These are phyloP conservation scores for Tremella mesenterica DNA, from an alignment of 768 basidiomycete genomes.

Conservation along the genomic window DNA sequence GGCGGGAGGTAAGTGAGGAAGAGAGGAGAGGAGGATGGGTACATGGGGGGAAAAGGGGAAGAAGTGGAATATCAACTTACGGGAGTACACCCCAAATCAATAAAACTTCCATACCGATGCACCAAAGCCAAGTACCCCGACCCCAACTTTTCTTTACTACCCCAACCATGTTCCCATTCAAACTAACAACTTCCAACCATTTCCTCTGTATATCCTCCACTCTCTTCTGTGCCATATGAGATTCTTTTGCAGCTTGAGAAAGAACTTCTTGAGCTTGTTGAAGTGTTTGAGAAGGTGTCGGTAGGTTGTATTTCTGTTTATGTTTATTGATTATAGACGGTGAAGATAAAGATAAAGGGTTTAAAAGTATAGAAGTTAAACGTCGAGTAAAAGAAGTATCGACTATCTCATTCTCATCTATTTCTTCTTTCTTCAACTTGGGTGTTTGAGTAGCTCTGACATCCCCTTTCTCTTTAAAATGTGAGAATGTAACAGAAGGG, in stretches of 20 bases:
- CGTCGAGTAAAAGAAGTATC: constrained; percentile 15
- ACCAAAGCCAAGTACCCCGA: constrained; percentile 34
- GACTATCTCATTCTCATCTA: too few relatives aligned
- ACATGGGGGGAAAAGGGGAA: too few relatives aligned
- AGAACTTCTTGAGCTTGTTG: constrained; percentile 11
- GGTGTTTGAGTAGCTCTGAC: too few relatives aligned
- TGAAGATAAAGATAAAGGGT: too few relatives aligned
- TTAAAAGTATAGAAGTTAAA: too few relatives aligned
- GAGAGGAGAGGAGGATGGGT: too few relatives aligned
- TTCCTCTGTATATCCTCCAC: constrained; percentile 19
- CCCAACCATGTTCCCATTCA: neutral
- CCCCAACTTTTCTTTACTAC: constrained; percentile 16
- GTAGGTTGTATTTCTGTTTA: too few relatives aligned
- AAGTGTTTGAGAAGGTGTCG: constrained; percentile 1
- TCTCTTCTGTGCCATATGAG: constrained; percentile 3
- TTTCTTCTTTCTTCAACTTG: too few relatives aligned
- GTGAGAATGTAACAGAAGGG: too few relatives aligned
- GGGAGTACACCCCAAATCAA: constrained; percentile 35
- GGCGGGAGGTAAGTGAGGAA: too few relatives aligned
- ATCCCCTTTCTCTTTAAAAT: too few relatives aligned
- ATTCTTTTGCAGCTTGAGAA: constrained; percentile 5
- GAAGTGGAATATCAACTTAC: constrained; percentile 11
- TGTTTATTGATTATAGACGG: too few relatives aligned
- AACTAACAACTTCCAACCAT: constrained; percentile 24
- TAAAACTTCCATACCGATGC: constrained; percentile 25